These are phyloP conservation scores for Starmerella potacharoeniae DNA, from an alignment of 805 yeast species.

Conservation along the genomic window DNA sequence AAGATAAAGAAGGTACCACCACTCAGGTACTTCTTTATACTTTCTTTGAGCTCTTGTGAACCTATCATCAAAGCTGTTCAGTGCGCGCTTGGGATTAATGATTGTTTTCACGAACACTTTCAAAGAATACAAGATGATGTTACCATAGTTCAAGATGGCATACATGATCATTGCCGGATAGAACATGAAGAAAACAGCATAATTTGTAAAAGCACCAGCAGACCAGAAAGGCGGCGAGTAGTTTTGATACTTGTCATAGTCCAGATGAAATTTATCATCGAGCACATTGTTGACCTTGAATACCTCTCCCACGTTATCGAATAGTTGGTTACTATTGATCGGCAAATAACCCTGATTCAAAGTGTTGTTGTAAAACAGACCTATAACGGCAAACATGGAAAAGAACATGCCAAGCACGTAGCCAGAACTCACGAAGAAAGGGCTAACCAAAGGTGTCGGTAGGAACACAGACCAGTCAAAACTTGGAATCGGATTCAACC, in stretches of 20 bases:
- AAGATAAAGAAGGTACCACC: constrained; percentile 40
- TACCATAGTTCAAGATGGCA: constrained; percentile 34
- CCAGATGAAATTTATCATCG: constrained; percentile 38
- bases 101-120: constrained; percentile 6
- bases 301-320: constrained; percentile 35
- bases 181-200: constrained; percentile 45
- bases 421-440: constrained; percentile 34
- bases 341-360: constrained; percentile 44
- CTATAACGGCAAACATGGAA: constrained; percentile 26
- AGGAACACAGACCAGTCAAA: constrained; percentile 37
- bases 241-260: constrained; percentile 35
- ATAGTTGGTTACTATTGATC: constrained; percentile 35
- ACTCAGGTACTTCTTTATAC: constrained; percentile 59
- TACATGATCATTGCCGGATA: constrained; percentile 47
- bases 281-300: constrained; percentile 37
- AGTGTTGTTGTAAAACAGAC: constrained; percentile 36
- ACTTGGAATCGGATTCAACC: constrained; percentile 43
- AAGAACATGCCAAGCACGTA: constrained; percentile 31
- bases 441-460: constrained; percentile 31
- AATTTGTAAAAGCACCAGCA: constrained; percentile 48
- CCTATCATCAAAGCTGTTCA: constrained; percentile 36
- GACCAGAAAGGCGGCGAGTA: constrained; percentile 57
- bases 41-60: constrained; percentile 47
- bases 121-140: constrained; percentile 6
- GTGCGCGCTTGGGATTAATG: constrained; percentile 23